These are phyloP conservation scores for Scedosporium minutisporum DNA, from an alignment of 2,329 filamentous ascomycete species.

Conservation along the genomic window DNA sequence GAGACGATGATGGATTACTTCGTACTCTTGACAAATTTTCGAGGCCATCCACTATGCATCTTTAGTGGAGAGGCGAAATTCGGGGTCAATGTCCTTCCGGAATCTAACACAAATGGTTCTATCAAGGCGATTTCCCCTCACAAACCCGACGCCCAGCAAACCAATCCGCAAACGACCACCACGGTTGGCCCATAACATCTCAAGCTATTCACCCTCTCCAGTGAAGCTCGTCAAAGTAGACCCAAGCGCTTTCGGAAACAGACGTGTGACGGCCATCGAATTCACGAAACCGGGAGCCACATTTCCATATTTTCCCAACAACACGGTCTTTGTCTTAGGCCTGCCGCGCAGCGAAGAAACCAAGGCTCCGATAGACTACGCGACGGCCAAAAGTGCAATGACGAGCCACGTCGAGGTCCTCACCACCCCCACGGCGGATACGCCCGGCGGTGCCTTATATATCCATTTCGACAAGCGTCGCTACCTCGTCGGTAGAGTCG, in stretches of 20 bases:
- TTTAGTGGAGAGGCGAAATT: neutral
- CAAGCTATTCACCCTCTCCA: neutral
- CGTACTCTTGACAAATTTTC: neutral
- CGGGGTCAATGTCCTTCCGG: slow-evolving; percentile 1
- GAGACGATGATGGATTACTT: neutral
- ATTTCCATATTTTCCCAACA: slow-evolving; percentile 6
- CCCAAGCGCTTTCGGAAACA: neutral
- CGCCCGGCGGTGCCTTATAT: slow-evolving; percentile 65
- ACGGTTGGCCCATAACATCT: neutral
- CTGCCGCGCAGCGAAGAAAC: neutral
- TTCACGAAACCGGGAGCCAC: neutral
- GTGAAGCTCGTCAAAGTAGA: neutral
- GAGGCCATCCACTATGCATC: neutral
- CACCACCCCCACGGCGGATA: slow-evolving; percentile 79
- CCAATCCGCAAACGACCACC: neutral
- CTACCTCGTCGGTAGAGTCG: slow-evolving; percentile 75
- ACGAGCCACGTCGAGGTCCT: slow-evolving; percentile 64
- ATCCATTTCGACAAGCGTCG: slow-evolving; percentile 73
- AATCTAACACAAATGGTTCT: neutral
- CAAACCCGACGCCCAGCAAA: neutral
- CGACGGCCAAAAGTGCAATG: slow-evolving; percentile 42
- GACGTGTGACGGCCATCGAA: neutral
- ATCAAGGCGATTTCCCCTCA: neutral
- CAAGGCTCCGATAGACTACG: neutral
- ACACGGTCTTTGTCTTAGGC: slow-evolving; percentile 10